phyloP scores from a whole-genome alignment of 1,139 yeast species.

The Blastobotrys serpentis region DNA sequence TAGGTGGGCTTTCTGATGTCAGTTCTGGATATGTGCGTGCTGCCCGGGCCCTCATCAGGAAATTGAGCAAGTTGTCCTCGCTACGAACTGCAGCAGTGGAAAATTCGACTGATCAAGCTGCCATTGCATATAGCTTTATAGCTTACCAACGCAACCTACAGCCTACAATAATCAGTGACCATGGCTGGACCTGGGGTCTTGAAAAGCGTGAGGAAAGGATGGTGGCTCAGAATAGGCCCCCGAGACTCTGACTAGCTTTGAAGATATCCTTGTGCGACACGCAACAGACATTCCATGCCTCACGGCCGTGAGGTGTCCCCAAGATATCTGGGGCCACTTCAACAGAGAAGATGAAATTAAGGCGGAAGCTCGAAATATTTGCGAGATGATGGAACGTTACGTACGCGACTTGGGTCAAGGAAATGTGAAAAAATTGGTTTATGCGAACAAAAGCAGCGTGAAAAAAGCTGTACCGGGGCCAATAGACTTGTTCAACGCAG shows the following conservation, averaged over 20 bases:
- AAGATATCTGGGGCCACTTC: not conserved
- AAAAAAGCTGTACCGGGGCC: not conserved
- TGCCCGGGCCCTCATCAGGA: not conserved
- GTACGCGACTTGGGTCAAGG: not conserved
- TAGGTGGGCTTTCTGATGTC: not conserved
- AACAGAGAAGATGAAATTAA: not conserved
- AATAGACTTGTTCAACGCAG: not conserved
- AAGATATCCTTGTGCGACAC: not conserved
- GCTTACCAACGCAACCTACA: not conserved
- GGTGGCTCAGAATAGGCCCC: not conserved
- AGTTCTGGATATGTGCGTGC: not conserved
- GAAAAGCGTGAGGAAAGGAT: not conserved
- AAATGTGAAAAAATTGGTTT: not conserved
- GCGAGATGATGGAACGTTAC: conserved; percentile 1
- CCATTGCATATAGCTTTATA: not conserved
- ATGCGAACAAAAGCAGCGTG: not conserved
- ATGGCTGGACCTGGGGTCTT: not conserved
- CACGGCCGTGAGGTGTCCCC: not conserved
- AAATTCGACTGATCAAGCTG: not conserved
- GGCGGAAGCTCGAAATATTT: not conserved
- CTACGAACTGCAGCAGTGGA: not conserved
- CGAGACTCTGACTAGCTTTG: not conserved
- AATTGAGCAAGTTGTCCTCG: not conserved
- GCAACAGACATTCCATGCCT: not conserved
- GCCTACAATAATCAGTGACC: not conserved